These are phyloP conservation scores for Teunomyces tritomae DNA, from an alignment of 805 yeast species.

Conservation along the genomic window DNA sequence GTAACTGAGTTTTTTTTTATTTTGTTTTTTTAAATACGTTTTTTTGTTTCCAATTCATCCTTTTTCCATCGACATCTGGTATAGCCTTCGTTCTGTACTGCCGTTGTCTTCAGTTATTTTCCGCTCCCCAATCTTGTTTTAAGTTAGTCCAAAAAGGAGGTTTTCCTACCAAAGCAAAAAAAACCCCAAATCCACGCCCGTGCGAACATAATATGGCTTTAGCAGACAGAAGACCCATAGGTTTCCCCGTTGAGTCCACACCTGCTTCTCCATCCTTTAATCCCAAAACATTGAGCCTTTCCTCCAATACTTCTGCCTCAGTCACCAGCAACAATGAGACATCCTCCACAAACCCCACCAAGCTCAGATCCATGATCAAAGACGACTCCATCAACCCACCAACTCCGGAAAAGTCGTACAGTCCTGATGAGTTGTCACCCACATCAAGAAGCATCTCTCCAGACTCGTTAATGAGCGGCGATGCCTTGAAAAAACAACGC, in stretches of 20 bases:
- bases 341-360: constrained; percentile 2
- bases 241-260: constrained; percentile 48
- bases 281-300: constrained; percentile 22
- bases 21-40: background rate
- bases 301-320: background rate
- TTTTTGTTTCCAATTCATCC: constrained; percentile 5
- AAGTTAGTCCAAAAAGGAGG: background rate
- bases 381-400: constrained; percentile 17
- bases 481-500: constrained; percentile 3
- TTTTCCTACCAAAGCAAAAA: background rate
- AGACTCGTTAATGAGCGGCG: constrained; percentile 37
- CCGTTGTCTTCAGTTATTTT: constrained; percentile 7
- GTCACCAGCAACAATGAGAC: constrained; percentile 1
- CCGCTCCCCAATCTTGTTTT: background rate
- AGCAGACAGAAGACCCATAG: constrained; percentile 65
- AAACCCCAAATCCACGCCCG: background rate
- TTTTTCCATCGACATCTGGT: constrained; percentile 4
- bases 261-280: constrained; percentile 45
- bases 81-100: background rate
- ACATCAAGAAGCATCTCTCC: constrained; percentile 43
- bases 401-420: constrained; percentile 23
- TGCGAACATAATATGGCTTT: constrained; percentile 47
- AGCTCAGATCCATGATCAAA: background rate
- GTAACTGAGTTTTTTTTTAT: constrained; percentile 7
- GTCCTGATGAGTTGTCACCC: constrained; percentile 33